Evolutionary conservation across 73 alveolate genomes (phyloP).

Genomic region (Tetrahymena borealis): DNA sequence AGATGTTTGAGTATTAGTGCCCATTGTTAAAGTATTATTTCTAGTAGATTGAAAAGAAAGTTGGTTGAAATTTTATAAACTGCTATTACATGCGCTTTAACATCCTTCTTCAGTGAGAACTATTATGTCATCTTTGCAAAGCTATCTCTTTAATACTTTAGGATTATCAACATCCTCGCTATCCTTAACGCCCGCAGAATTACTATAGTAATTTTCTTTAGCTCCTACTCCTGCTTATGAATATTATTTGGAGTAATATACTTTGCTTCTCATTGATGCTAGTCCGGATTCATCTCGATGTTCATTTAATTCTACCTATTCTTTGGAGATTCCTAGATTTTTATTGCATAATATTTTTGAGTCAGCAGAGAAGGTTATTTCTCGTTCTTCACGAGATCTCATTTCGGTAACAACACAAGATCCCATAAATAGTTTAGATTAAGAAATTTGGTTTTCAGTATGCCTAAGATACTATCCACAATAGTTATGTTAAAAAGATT

Average conservation of each 20-base stretch:
- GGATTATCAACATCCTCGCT: not conserved
- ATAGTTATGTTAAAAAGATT: too few relatives aligned
- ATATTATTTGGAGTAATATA: not conserved
- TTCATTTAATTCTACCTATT: not conserved
- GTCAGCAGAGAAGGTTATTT: not conserved
- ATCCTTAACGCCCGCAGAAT: not conserved
- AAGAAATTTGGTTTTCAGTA: not conserved
- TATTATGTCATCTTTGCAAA: not conserved
- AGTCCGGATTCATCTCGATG: not conserved
- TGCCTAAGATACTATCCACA: too few relatives aligned
- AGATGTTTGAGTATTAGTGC: not conserved
- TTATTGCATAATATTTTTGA: not conserved
- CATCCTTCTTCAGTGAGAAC: not conserved
- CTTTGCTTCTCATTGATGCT: not conserved
- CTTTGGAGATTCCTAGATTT: not conserved
- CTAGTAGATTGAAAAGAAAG: not conserved
- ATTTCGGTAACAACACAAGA: not conserved
- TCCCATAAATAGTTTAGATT: not conserved
- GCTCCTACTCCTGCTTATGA: not conserved
- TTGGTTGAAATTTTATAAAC: not conserved
- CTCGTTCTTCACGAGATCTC: not conserved
- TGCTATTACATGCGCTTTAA: not conserved
- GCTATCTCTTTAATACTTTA: not conserved
- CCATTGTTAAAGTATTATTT: not conserved
- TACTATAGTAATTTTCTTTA: not conserved